These are phyloP conservation scores for Botrytis medusae DNA, from an alignment of 2,329 filamentous ascomycete genomes.

Conservation along the genomic window DNA sequence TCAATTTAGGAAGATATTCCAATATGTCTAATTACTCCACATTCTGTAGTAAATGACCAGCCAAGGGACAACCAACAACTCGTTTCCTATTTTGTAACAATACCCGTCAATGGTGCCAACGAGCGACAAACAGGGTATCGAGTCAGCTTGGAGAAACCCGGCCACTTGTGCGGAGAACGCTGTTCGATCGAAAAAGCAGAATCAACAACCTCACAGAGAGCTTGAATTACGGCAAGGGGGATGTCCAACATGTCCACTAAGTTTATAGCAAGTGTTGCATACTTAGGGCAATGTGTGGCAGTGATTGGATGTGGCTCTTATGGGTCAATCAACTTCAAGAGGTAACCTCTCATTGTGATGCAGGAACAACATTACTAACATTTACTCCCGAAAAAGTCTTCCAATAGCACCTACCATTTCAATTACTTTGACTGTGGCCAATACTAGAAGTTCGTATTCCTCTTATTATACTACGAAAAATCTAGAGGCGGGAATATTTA, in stretches of 20 bases:
- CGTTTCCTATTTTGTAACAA: constrained; percentile 9
- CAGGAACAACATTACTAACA: constrained; percentile 8
- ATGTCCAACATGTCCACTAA: not conserved
- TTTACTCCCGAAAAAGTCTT: not conserved
- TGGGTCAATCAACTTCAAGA: not conserved
- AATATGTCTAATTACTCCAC: constrained; percentile 13
- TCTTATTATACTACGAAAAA: not conserved
- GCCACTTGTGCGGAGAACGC: constrained; percentile 1
- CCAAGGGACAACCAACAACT: not conserved
- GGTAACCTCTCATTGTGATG: not conserved
- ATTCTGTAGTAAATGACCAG: not conserved
- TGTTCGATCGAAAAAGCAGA: not conserved
- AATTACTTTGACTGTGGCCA: not conserved
- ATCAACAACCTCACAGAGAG: not conserved
- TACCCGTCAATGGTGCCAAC: constrained; percentile 9
- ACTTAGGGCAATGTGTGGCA: not conserved
- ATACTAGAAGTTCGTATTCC: not conserved
- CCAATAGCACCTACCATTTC: not conserved
- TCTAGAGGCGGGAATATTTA: not conserved
- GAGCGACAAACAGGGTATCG: constrained; percentile 8
- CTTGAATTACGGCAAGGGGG: not conserved
- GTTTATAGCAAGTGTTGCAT: not conserved
- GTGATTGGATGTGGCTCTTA: not conserved
- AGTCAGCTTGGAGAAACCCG: constrained; percentile 4
- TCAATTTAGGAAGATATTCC: constrained; percentile 7